Evolutionary conservation across 495 filamentous ascomycete species (phyloP), one percentile per base, ranked within the genome.

Genomic region (Barbatosphaeria neglecta): DNA sequence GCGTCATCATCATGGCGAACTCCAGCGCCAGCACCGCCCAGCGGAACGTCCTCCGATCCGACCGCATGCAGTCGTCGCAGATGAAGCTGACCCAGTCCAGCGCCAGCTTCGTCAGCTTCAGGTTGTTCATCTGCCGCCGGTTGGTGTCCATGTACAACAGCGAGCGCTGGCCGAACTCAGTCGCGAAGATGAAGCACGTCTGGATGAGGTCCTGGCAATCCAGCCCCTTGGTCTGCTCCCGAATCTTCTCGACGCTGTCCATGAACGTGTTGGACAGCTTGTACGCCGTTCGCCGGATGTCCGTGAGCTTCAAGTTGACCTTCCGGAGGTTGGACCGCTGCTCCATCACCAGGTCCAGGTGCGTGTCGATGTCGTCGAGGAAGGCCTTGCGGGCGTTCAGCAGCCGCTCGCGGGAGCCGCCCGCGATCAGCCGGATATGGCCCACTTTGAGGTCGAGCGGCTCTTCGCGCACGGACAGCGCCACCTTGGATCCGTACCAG

Each of bases 211-310:
- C 92, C 50, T 94, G 89, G 57, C 90, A 96, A 46, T 93, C 86
- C 39, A 94, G 73, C 2, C 80, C 84, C 47, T 76, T 74, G 17
- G 87, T 87, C 64, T 97, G 90, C 47, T 81, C 76, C 44, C 90
- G 75, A 49, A 97, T 90, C 43, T 85, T 83, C 53, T 90, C 87
- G 45, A 98, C 92, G 56, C 90, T 95, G 58, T 97, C 90, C 93
- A 98, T 97, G 62, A 97, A 97, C 10, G 90, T 85, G 66, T 95
- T 95, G n/a, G 88, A 95, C 27, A 98, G 71, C 63, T 92, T 93
- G 72, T 93, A 97, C 22, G 88, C 86, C 0, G 88, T 90, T 62
- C 87, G 92, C 60, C 94, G 93, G 54, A 97, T 98, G 59, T 90
- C 88, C 58, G 88, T 92, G 52, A 98, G 69, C 59, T 93, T 86